These are phyloP conservation scores for Clarireedia hainanense DNA, from an alignment of 2,329 filamentous ascomycete species.

Conservation along the genomic window DNA sequence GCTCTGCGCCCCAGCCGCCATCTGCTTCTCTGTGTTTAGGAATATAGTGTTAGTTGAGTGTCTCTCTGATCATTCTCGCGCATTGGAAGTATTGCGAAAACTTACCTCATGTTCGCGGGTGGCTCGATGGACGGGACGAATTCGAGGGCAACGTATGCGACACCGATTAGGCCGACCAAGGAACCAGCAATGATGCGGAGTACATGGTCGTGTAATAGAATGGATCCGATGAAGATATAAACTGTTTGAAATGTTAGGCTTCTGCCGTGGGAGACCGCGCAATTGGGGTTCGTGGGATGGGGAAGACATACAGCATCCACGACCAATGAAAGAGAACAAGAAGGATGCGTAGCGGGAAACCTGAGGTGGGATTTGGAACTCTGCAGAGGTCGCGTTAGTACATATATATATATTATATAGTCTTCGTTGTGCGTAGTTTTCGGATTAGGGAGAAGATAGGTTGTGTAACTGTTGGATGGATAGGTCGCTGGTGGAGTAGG, in stretches of 20 bases:
- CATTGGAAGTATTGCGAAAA: not conserved
- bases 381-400: slow-evolving; percentile 32
- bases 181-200: slow-evolving; percentile 69
- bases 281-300: not conserved
- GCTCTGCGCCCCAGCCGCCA: slow-evolving; percentile 29
- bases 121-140: slow-evolving; percentile 71
- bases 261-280: not conserved
- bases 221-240: slow-evolving; percentile 90
- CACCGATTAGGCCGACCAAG: slow-evolving; percentile 68
- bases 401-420: not conserved
- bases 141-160: slow-evolving; percentile 68
- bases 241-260: slow-evolving; percentile 44
- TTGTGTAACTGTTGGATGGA: slow-evolving; percentile 9
- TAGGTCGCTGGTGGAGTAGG: slow-evolving; percentile 3
- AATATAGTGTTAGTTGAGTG: not conserved
- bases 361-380: slow-evolving; percentile 93
- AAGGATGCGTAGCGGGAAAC: slow-evolving; percentile 92
- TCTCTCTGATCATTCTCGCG: too few relatives aligned
- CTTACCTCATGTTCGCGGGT: slow-evolving; percentile 45
- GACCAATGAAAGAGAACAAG: slow-evolving; percentile 94
- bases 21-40: slow-evolving; percentile 35
- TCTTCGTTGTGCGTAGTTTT: not conserved
- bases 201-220: slow-evolving; percentile 63
- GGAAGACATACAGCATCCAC: slow-evolving; percentile 73
- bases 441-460: not conserved